Evolutionary conservation across 495 filamentous ascomycete genomes (phyloP).

Genomic region (Lichina pygmaea): DNA sequence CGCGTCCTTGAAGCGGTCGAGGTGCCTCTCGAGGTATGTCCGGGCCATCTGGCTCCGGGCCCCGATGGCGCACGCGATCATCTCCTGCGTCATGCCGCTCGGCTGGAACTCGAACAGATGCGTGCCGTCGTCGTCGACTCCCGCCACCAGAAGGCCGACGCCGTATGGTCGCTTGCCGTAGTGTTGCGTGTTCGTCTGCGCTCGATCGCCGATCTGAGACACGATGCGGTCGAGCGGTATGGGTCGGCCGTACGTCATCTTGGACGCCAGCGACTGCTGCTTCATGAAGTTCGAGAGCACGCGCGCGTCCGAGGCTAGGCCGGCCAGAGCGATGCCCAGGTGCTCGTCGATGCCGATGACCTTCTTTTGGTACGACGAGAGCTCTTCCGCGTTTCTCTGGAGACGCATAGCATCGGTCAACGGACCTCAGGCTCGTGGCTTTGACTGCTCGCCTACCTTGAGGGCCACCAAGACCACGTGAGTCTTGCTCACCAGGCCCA

Average conservation of each 20-base stretch:
- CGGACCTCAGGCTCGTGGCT: not conserved
- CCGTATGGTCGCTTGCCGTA: conserved; percentile 94
- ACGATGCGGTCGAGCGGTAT: conserved; percentile 76
- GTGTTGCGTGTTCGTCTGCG: conserved; percentile 91
- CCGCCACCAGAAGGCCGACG: conserved; percentile 77
- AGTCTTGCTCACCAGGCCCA: conserved; percentile 90
- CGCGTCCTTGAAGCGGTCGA: conserved; percentile 50
- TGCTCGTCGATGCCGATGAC: conserved; percentile 86
- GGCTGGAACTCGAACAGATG: conserved; percentile 98
- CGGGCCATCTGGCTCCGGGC: conserved; percentile 90
- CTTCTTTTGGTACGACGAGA: conserved; percentile 99
- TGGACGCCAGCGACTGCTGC: conserved; percentile 83
- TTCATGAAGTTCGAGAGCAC: conserved; percentile 99
- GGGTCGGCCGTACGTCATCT: conserved; percentile 81
- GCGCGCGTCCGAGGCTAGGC: conserved; percentile 90
- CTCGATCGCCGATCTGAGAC: conserved; percentile 75
- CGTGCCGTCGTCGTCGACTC: conserved; percentile 75
- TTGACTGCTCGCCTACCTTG: conserved; percentile 34
- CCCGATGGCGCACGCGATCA: conserved; percentile 83
- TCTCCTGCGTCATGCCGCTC: conserved; percentile 84
- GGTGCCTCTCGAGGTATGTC: conserved; percentile 80
- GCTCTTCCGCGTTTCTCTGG: conserved; percentile 93
- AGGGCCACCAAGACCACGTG: conserved; percentile 87
- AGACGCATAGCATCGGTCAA: not conserved
- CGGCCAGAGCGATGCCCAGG: conserved; percentile 84